Percentiles rank a stretch among this genome's conserved stretches.
Evolutionary conservation across 1,284 basidiomycete genomes (phyloP).

Genomic region (Erythrobasidium hasegawianum): DNA sequence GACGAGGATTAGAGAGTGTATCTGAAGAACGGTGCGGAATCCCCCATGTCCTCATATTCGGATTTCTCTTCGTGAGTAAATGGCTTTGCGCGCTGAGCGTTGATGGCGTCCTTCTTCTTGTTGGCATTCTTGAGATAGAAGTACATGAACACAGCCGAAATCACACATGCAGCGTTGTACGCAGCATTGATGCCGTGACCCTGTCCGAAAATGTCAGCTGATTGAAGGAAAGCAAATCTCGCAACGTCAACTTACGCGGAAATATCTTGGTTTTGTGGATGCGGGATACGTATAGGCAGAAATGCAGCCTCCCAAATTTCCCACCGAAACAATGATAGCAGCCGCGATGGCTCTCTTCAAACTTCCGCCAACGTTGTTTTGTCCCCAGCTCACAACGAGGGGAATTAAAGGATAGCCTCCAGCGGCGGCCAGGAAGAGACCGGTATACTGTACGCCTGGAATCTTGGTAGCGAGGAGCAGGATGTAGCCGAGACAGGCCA

Average conservation of each 20-base stretch:
- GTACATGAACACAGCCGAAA: constrained; percentile 14
- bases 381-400: constrained; percentile 57
- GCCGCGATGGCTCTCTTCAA: constrained; percentile 53
- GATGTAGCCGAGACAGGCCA: constrained; percentile 21
- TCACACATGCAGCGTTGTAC: constrained; percentile 21
- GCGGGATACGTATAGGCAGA: constrained; percentile 18
- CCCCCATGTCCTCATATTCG: constrained; percentile 12
- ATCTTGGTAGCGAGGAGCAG: constrained; percentile 20
- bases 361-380: constrained; percentile 59
- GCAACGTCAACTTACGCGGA: background rate
- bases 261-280: constrained; percentile 1
- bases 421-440: constrained; percentile 57
- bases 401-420: constrained; percentile 59
- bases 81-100: constrained; percentile 14
- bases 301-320: constrained; percentile 18
- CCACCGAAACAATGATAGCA: constrained; percentile 32
- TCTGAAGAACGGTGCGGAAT: constrained; percentile 25
- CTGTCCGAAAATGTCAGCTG: too few species aligned
- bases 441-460: constrained; percentile 53
- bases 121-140: constrained; percentile 14
- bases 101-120: constrained; percentile 26
- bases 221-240: background rate
- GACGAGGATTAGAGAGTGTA: constrained; percentile 17
- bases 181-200: constrained; percentile 27
- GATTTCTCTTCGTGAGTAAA: constrained; percentile 17